A percentile compares a stretch with the other conserved stretches of the same genome.
phyloP scores from a whole-genome alignment of 2,329 filamentous ascomycete genomes.

The Cladosporium sp. region DNA sequence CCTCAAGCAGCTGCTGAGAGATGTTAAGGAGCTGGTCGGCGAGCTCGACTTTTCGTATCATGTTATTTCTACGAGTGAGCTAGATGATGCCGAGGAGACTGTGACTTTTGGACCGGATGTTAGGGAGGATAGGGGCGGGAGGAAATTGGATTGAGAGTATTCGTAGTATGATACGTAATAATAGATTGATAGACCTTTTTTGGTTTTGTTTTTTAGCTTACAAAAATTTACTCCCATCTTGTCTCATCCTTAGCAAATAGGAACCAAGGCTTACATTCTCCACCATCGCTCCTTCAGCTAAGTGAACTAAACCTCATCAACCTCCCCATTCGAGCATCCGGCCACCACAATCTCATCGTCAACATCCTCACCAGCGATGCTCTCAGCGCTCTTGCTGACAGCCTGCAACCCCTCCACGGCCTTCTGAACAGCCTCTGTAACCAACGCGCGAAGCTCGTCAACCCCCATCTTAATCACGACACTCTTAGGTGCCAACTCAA shows the following conservation, averaged over 20 bases:
- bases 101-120: conserved; percentile 14
- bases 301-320: no score
- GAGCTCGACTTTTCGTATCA: conserved; percentile 71
- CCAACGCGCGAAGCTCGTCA: conserved; percentile 3
- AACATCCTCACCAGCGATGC: no score
- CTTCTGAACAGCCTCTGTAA: conserved; percentile 5
- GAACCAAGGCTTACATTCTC: no score
- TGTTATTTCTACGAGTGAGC: conserved; percentile 37
- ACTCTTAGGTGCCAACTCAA: neutral
- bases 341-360: no score
- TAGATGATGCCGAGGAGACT: conserved; percentile 23
- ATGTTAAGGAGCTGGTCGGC: conserved; percentile 63
- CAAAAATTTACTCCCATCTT: no score
- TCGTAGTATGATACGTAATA: no score
- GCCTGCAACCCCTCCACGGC: neutral
- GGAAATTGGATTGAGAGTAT: neutral
- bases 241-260: no score
- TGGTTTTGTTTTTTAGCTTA: no score
- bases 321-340: no score
- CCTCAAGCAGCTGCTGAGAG: conserved; percentile 56
- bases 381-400: no score
- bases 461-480: conserved; percentile 8
- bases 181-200: no score
- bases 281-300: no score
- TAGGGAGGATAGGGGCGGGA: neutral